Evolutionary conservation across 495 filamentous ascomycete genomes (phyloP), one percentile per base, ranked within the genome.

Genomic region (Bathelium albidoporum): DNA sequence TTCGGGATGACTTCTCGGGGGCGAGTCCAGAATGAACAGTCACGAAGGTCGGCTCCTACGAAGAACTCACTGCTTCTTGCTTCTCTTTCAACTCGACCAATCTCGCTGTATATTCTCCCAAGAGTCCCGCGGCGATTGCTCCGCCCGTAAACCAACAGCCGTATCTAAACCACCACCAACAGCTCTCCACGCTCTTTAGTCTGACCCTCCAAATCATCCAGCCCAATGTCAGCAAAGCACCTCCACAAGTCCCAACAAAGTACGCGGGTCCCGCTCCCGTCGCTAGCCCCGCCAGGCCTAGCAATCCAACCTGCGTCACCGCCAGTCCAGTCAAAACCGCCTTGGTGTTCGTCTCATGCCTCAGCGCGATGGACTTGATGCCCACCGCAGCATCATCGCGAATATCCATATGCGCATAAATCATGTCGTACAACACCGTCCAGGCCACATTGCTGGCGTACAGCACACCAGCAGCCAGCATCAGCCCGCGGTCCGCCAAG

Each of bases 361-460:
- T 86, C 26, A 97, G 80, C 20, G 89, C 93, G 71, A 97, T 98
- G 67, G 87, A 91, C 77, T 96, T 97, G 76, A 98, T 96, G 0
- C 94, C 94, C 0, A 89, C 92, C 72, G 89, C 89, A 34, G 85
- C 83, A 72, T 98, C 94, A 68, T 98, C 94, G 71, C 87, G 89
- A 73, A 98, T 92, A 66, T 98, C 94, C 88, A 97, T 96, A 75
- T 97, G 92, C 34, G 95, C 94, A 75, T 98, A 98, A 22, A 98
- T 95, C 87, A 96, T 97, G 76, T 98, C 94, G 70, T 98, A 98
- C 62, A 97, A 72, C 45, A 97, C 83, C 11, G 94, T 96, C 94
- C 94, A 98, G 0, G 91, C 85, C 29, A 96, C 79, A 70, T 93
- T 96, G 65, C 89, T 93, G 18, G 82, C 77, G 74, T 97, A 97